Base-by-base conservation (phyloP, 208 protist species). In the Acanthamoeba comandoni region DNA sequence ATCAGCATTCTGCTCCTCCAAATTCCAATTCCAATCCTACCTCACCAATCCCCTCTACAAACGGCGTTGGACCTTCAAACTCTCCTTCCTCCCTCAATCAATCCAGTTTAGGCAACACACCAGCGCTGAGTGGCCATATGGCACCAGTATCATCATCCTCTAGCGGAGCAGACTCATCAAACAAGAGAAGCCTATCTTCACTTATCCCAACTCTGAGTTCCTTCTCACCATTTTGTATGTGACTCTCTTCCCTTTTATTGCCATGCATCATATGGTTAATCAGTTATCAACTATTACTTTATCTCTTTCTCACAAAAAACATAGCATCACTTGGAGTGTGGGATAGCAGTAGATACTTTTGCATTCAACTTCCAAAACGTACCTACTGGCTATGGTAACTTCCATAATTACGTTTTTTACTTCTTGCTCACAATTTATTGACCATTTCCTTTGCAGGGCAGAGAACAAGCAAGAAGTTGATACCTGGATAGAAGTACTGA, bases 401-500 rank as follows among this genome's bases (percentile, higher is more conserved):
- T 7, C 35, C 35, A 43, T 43, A 7, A 43, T 43, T 7, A 5
- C 35, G 5, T 5, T 43, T 43, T 5, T 43, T 43, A 43, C 5
- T 43, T 43, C n/a, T 7, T 43, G 35, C 35, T 43, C 35, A 43
- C 35, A 43, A 43, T 43, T 43, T 43, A 43, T 43, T 43, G 35
- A 43, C 35, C 35, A 43, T 43, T 43, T 43, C 35, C 35, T 43
- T 43, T 43, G 35, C 35, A 43, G 35, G 77, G 77, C 77, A 52
- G 77, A 86, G 26, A 86, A 39, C 29, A 86, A 86, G 77, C 77
- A 86, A 2, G 77, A 86, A 39, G 77, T 86, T 48, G 77, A 86
- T 52, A 48, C 77, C 26, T 86, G 77, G 77, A 48, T 86, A 17
- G 77, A 86, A 35, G 77, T 58, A 11, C 77, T 86, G 8, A 52